A percentile compares a stretch with the other conserved stretches of the same genome.
Conservation (phyloP, 345 rosid species). For the Kernera saxatilis region DNA sequence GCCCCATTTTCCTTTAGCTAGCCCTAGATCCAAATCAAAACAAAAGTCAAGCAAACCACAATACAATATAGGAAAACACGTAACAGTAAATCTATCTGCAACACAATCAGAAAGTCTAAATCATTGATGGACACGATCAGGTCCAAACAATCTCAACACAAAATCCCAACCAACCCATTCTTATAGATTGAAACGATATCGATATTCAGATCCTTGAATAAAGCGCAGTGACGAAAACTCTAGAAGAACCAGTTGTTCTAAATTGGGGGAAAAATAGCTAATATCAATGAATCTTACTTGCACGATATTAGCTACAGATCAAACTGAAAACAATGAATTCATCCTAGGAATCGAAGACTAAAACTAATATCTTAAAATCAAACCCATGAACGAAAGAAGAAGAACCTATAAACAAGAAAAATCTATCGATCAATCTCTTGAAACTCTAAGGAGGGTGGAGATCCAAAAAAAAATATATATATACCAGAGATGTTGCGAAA, state of each 20-base stretch:
- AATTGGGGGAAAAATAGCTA: background rate
- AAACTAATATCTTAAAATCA: background rate
- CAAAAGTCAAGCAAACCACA: background rate
- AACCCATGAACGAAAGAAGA: background rate
- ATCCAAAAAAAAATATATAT: background rate
- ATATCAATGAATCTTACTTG: background rate
- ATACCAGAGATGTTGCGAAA: slow-evolving; percentile 16
- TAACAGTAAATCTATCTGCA: background rate
- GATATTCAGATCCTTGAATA: background rate
- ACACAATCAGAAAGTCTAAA: slow-evolving; percentile 6
- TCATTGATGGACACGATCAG: background rate
- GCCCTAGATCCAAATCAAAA: background rate
- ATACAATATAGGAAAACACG: background rate
- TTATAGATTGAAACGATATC: background rate
- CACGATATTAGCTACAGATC: background rate
- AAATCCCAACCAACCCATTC: background rate
- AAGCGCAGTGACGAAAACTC: background rate
- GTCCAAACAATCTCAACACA: background rate
- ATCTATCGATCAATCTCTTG: slow-evolving; percentile 2
- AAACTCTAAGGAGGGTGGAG: background rate
- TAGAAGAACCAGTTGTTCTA: background rate
- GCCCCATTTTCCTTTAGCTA: slow-evolving; percentile 27
- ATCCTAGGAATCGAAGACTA: background rate
- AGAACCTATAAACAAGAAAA: background rate
- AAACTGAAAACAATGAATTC: background rate